phyloP scores from a whole-genome alignment of 768 basidiomycete species.

The Tylopilus felleus region DNA sequence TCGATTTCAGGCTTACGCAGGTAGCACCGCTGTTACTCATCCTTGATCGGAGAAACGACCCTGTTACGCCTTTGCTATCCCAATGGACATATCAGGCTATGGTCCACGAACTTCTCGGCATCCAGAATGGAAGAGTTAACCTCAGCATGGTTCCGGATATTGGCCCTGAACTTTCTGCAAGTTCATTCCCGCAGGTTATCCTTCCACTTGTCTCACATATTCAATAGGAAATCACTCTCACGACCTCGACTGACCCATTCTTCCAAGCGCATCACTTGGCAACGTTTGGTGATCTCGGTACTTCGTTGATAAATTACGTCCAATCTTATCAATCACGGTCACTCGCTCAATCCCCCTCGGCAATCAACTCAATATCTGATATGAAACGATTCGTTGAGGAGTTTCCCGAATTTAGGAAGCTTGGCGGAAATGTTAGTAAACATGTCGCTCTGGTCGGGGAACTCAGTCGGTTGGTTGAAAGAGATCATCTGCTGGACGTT shows the following conservation, averaged over 20 bases:
- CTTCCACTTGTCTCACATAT: conserved; percentile 11
- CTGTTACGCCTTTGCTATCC: conserved; percentile 91
- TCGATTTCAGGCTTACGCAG: conserved; percentile 89
- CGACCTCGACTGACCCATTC: conserved; percentile 88
- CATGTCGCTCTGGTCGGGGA: conserved; percentile 97
- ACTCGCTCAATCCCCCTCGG: conserved; percentile 66
- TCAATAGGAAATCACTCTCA: conserved; percentile 86
- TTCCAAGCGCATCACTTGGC: conserved; percentile 87
- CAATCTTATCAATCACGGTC: conserved; percentile 87
- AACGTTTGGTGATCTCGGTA: conserved; percentile 96
- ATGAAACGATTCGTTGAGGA: conserved; percentile 99
- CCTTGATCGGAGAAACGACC: conserved; percentile 93
- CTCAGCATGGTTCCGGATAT: conserved; percentile 82
- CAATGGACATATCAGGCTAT: conserved; percentile 99
- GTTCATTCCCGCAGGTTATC: conserved; percentile 22
- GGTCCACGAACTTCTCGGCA: conserved; percentile 94
- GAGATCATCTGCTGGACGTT: conserved; percentile 81
- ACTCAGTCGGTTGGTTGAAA: conserved; percentile 83
- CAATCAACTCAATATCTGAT: conserved; percentile 90
- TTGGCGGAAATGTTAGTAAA: conserved; percentile 98
- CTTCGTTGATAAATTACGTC: conserved; percentile 87
- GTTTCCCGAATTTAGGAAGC: conserved; percentile 94
- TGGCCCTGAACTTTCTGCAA: conserved; percentile 76
- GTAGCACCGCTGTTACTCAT: conserved; percentile 87
- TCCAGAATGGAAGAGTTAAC: conserved; percentile 91